A percentile compares a stretch with the other conserved stretches of the same genome.
These are phyloP conservation scores for Penicillium macrosclerotiorum DNA, from an alignment of 495 filamentous ascomycete genomes.

Conservation along the genomic window DNA sequence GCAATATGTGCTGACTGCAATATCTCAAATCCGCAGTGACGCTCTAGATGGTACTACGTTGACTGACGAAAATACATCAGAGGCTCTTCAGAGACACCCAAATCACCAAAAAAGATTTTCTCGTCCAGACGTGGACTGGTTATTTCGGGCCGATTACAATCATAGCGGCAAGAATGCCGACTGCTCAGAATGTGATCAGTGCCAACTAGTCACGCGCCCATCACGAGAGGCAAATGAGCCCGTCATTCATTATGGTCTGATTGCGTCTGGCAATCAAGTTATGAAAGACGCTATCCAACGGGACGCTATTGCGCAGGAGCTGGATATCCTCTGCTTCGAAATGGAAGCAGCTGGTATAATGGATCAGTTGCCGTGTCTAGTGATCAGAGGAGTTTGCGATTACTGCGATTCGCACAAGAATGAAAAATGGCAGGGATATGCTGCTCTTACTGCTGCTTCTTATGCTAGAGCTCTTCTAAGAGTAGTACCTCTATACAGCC, in stretches of 20 bases:
- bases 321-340: background rate
- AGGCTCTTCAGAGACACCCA: background rate
- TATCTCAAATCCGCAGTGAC: background rate
- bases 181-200: slow-evolving; percentile 13
- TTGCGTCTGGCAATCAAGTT: slow-evolving; percentile 38
- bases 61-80: background rate
- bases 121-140: slow-evolving; percentile 19
- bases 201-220: slow-evolving; percentile 6
- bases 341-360: background rate
- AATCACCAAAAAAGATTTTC: slow-evolving; percentile 22
- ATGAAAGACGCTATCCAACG: slow-evolving; percentile 30
- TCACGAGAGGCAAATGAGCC: slow-evolving; percentile 7
- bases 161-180: slow-evolving; percentile 13
- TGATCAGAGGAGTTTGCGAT: background rate
- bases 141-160: slow-evolving; percentile 29
- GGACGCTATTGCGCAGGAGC: slow-evolving; percentile 14
- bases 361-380: background rate
- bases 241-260: slow-evolving; percentile 33
- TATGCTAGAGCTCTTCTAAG: background rate
- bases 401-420: background rate
- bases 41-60: slow-evolving; percentile 8
- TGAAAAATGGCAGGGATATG: background rate
- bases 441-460: background rate
- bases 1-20: slow-evolving; percentile 22
- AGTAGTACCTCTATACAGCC: background rate